Conservation (phyloP, 2,329 filamentous ascomycete species). For the Phoma sp. region DNA sequence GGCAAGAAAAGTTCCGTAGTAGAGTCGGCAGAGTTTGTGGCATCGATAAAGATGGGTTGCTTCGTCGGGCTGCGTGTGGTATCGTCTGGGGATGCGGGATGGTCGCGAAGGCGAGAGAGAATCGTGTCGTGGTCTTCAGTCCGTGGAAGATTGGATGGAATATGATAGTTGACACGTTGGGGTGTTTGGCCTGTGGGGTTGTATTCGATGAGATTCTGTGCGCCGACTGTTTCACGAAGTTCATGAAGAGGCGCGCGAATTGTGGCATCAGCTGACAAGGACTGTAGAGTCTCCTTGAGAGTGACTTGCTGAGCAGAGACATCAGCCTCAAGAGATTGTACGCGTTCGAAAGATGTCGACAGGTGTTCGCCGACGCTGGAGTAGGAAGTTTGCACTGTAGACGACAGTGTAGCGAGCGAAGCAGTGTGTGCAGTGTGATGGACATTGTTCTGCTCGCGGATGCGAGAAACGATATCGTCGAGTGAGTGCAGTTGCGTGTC, state of each 20-base stretch:
- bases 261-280: conserved; percentile 60
- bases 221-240: conserved; percentile 72
- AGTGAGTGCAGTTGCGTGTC: conserved; percentile 87
- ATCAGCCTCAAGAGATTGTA: conserved; percentile 71
- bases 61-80: conserved; percentile 54
- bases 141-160: conserved; percentile 77
- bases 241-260: conserved; percentile 73
- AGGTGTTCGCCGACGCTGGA: conserved; percentile 73
- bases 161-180: conserved; percentile 80
- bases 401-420: conserved; percentile 71
- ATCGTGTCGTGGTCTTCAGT: conserved; percentile 70
- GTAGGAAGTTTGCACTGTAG: conserved; percentile 75
- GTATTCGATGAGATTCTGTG: conserved; percentile 77
- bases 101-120: conserved; percentile 56
- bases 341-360: conserved; percentile 69
- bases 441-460: conserved; percentile 77
- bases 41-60: conserved; percentile 60
- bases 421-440: conserved; percentile 74
- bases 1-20: conserved; percentile 37
- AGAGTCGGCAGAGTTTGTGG: conserved; percentile 46
- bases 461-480: conserved; percentile 86
- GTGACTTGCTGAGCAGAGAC: conserved; percentile 66
- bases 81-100: conserved; percentile 37
- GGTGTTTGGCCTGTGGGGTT: conserved; percentile 85
- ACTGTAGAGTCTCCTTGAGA: conserved; percentile 66